Evolutionary conservation across 1,139 yeast species (phyloP), one percentile per base, ranked within the genome.

Genomic region (Eremothecium gossypii): DNA sequence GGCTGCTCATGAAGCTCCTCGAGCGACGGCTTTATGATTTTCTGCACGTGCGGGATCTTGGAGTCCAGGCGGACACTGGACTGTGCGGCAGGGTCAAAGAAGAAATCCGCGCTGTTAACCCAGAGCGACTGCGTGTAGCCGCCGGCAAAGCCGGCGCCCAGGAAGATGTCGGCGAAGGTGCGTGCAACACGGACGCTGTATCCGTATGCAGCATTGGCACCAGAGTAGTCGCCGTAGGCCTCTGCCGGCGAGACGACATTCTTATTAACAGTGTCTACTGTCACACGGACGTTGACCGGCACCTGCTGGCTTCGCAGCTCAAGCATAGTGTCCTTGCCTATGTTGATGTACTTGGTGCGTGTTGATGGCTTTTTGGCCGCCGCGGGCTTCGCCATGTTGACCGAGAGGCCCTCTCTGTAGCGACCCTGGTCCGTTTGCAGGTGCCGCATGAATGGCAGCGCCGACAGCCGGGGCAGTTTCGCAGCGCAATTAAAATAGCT

Each of bases 241-340:
- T 74, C 77, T 12, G 66, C 52, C 3, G 94, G 87, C 1, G 89
- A 75, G 0, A 84, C 93, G 7, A 85, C 75, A 43, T 73, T 73
- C 44, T 71, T 72, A 27, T 73, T 73, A 42, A 74, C 68, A 27
- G 76, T 55, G 55, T 87, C 87, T 1, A 87, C 86, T 0, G 95
- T 84, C 6, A 87, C 95, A 50, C 95, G 66, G 5, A 83, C 84
- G 52, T 83, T 79, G 1, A 77, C 74, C 1, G 95, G 95, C 1
- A 85, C 79, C 47, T 79, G 78, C 46, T 76, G 77, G 3, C 72
- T 68, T 13, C 63, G 67, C 45, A 87, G 67, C 56, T 78, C 80
- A 32, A 85, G 52, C 6, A 78, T 69, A 43, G 73, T 65, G 1
- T 68, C 65, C 40, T 69, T 72, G 1, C 96, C 96, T 40, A 86